A percentile compares a stretch with the other conserved stretches of the same genome.
Conservation (phyloP, 352 stramenopile species). For the Globisporangium cylindrosporum region DNA sequence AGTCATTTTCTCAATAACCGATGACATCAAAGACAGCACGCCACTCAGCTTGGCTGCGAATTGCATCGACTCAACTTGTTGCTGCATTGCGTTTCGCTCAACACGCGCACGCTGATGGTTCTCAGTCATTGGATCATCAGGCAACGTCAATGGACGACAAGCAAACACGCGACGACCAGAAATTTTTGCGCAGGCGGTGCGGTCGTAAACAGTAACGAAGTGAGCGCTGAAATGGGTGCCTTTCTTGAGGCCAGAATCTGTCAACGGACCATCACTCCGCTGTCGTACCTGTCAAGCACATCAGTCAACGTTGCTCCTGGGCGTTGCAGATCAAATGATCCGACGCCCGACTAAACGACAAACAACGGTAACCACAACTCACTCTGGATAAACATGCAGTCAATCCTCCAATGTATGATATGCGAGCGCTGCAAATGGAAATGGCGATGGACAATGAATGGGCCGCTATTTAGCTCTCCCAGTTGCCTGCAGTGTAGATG, state of each 20-base stretch:
- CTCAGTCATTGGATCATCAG: too few relatives aligned
- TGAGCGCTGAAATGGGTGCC: background rate
- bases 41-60: too few relatives aligned
- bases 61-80: too few relatives aligned
- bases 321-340: background rate
- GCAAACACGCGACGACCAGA: background rate
- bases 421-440: background rate
- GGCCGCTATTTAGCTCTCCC: background rate
- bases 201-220: background rate
- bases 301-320: background rate
- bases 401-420: background rate
- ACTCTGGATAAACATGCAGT: background rate
- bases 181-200: slow-evolving; percentile 3
- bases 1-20: background rate
- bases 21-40: background rate
- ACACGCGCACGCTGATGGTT: too few relatives aligned
- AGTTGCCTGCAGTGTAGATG: background rate
- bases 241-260: slow-evolving; percentile 5
- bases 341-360: background rate
- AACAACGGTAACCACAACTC: background rate
- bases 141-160: too few relatives aligned
- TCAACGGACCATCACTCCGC: slow-evolving; percentile 5
- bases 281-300: background rate
- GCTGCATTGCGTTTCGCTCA: too few relatives aligned
- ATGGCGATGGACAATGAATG: background rate